Base-by-base conservation (phyloP, 805 yeast genomes). In the Monosporozyma servazzii region DNA sequence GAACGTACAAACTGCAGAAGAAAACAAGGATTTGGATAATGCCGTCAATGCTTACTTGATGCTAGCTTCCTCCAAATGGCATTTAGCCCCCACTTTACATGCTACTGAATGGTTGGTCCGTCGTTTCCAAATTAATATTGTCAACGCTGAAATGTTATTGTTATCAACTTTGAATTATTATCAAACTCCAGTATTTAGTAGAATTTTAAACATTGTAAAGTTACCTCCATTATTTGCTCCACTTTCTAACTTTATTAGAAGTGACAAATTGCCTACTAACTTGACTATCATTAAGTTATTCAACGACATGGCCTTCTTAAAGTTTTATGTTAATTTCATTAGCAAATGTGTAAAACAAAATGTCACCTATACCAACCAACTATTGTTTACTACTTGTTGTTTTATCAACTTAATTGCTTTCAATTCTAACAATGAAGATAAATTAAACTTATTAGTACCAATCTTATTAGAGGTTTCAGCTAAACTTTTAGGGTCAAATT, bases 31-130 rank as follows among this genome's bases (percentile, higher is more conserved):
- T 57, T 72, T 95, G 53, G 82, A 89, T 61, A 76, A 75, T 52
- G 90, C 93, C 30, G 78, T 91, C 48, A 79, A 80, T 53, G 82
- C 82, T 11, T 91, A 87, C 63, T 70, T 93, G 54, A 75, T 83
- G 53, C 73, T 91, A 57, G 73, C 82, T 9, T 82, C 95, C 3
- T 88, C 95, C 2, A 82, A 82, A 66, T 81, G 91, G 77, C 77
- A 81, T 56, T 70, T 89, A 49, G 76, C 81, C 21, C 87, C 95
- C 23, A 77, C 96, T 2, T 62, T 88, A 48, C 82, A 83, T 59
- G 91, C 96, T 5, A 74, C 88, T 11, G 99, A 93, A 72, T 93
- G 99, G 99, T 79, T 90, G 23, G 84, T 93, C 18, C 84, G 99
- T 71, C 78, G 98, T 59, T 93, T 82, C 72, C 83, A 88, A 63